Conservation (phyloP, 192 early-diverging fungal species). For the Geranomyces variabilis region DNA sequence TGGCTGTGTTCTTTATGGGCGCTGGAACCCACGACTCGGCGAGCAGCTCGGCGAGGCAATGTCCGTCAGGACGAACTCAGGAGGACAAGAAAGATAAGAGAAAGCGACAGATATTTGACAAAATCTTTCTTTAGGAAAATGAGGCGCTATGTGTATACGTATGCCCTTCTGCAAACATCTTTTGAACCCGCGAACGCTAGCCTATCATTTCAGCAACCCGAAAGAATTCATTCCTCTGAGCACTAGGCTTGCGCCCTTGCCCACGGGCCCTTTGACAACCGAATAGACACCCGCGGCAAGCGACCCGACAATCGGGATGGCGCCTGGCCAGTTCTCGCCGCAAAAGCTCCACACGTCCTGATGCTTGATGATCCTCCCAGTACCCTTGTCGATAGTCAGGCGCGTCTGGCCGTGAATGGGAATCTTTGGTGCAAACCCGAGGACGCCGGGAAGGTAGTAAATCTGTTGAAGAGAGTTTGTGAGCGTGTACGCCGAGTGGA, state of each 20-base stretch:
- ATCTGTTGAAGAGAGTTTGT: neutral
- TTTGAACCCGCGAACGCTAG: too few relatives aligned
- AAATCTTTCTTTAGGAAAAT: too few relatives aligned
- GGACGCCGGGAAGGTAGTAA: slow-evolving; percentile 16
- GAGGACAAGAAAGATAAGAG: too few relatives aligned
- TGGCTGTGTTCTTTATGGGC: too few relatives aligned
- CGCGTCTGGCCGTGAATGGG: slow-evolving; percentile 2
- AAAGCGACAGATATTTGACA: too few relatives aligned
- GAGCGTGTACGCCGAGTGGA: too few relatives aligned
- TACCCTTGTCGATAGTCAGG: slow-evolving; percentile 10
- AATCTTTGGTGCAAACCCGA: slow-evolving; percentile 23
- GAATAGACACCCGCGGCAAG: slow-evolving; percentile 6
- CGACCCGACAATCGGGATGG: slow-evolving; percentile 14
- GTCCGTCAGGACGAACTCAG: too few relatives aligned
- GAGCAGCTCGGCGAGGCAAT: too few relatives aligned
- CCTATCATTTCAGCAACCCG: slow-evolving; percentile 14
- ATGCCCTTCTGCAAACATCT: too few relatives aligned
- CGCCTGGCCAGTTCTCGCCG: slow-evolving; percentile 23
- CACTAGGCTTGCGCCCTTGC: slow-evolving; percentile 8
- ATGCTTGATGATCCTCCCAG: slow-evolving; percentile 26
- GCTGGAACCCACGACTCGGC: too few relatives aligned
- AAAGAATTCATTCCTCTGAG: slow-evolving; percentile 2
- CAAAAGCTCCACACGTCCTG: slow-evolving; percentile 28
- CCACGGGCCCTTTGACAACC: slow-evolving; percentile 6
- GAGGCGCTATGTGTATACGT: too few relatives aligned